Base-by-base conservation (phyloP, 2,329 filamentous ascomycete species). In the Taxawa tesnikishii region DNA sequence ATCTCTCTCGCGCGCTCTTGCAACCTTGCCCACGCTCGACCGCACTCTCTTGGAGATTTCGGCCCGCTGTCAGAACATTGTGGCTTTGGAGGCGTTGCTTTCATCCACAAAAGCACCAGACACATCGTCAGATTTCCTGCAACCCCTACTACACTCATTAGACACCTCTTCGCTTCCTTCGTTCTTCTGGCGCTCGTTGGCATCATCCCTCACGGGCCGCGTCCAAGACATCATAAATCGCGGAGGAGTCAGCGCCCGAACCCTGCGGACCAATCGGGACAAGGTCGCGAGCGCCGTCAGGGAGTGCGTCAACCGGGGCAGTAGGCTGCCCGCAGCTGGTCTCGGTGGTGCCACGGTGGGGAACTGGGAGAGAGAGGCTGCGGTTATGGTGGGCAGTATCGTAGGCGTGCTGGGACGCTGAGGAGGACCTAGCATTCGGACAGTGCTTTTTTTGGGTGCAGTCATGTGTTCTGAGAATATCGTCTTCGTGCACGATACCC, bases 161-260 rank as follows among this genome's bases (percentile, higher is more conserved):
- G 90, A 96, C 55, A 94, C 85, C 0, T 75, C 82, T 0, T 90
- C 83, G 2, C 63, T 98, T 11, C 75, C 84, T 2, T 88, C 82
- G 1, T 93, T 88, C 54, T 98, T 94, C 60, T 98, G 90, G 85
- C 72, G 90, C 32, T 82, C 80, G 6, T 70, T 96, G 47, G 90
- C 90, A 0, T 75, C 80, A 1, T 78, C 75, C 34, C 65, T 96
- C 37, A 73, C 79, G 3, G 64, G 75, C 0, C 72, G 83, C 14
- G 84, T 94, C 0, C 79, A 85, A 53, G 88, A 96, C 43, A 83
- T 96, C 27, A 57, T 93, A 36, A 75, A 70, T 38, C 73, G 83
- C 36, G 87, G 88, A 2, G 88, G 90, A 0, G 80, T 87, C 1
- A 80, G 82, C 16, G 84, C 83, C 4, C 70, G 90, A 36, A 87